phyloP scores from a whole-genome alignment of 495 filamentous ascomycete genomes.

The Trichoderma erinaceum region DNA sequence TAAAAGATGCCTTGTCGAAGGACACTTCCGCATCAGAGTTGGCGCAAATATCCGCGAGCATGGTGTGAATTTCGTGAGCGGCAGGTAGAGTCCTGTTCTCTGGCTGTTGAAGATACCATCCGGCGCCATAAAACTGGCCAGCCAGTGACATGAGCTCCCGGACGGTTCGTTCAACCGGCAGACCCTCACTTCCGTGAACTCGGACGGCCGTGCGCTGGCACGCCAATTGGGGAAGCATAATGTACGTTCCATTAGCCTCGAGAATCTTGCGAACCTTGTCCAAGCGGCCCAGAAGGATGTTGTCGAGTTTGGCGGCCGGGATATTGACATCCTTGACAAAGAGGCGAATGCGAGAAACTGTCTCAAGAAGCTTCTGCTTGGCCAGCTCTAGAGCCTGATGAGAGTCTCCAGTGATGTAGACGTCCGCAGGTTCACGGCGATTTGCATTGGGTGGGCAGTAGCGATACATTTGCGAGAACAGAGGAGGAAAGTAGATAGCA shows the following conservation, averaged over 20 bases:
- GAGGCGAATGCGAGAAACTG: conserved; percentile 67
- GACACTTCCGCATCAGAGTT: conserved; percentile 92
- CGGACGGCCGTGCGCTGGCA: conserved; percentile 72
- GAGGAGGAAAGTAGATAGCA: conserved; percentile 94
- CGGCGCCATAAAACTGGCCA: conserved; percentile 94
- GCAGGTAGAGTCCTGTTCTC: conserved; percentile 67
- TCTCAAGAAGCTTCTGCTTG: conserved; percentile 80
- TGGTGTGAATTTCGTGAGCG: conserved; percentile 69
- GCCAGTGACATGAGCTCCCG: conserved; percentile 91
- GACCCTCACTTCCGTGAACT: conserved; percentile 84
- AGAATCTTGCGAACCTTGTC: conserved; percentile 98
- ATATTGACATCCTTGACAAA: conserved; percentile 88
- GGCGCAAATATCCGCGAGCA: conserved; percentile 92
- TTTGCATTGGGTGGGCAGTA: conserved; percentile 76
- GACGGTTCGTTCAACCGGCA: conserved; percentile 90
- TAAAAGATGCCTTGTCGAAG: conserved; percentile 89
- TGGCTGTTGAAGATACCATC: conserved; percentile 86
- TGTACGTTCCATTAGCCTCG: conserved; percentile 90
- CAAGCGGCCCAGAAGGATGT: conserved; percentile 80
- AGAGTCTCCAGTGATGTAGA: conserved; percentile 87
- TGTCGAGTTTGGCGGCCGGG: conserved; percentile 84
- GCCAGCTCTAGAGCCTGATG: conserved; percentile 74
- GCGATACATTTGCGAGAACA: conserved; percentile 81
- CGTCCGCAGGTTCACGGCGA: conserved; percentile 75
- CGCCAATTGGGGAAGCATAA: conserved; percentile 80